Conservation (phyloP, 345 rosid species). For the Salix suchowensis region DNA sequence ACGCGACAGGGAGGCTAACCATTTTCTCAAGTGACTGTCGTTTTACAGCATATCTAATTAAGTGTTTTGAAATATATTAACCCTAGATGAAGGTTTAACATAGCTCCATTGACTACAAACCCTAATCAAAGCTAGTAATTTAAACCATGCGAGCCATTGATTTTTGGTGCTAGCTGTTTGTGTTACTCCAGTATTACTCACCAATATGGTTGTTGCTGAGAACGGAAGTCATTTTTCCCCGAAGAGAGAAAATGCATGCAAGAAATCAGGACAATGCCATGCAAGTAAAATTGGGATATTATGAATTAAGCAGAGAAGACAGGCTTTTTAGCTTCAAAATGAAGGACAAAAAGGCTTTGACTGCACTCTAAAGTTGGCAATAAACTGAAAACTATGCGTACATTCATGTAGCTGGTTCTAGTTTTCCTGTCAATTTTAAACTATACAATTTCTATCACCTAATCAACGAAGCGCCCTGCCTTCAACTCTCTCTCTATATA, state of each 20-base stretch:
- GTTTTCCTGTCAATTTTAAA: neutral
- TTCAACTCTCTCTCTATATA: slow-evolving; percentile 22
- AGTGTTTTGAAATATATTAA: neutral
- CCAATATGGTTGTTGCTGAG: neutral
- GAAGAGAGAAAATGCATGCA: neutral
- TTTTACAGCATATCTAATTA: neutral
- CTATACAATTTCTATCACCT: neutral
- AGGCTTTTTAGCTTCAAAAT: neutral
- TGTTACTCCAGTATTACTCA: neutral
- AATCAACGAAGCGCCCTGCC: slow-evolving; percentile 22
- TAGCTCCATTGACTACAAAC: too few species aligned
- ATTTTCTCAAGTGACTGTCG: neutral
- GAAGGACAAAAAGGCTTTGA: slow-evolving; percentile 51
- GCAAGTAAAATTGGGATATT: neutral
- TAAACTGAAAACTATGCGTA: slow-evolving; percentile 25
- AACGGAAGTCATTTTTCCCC: neutral
- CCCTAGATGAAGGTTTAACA: too few species aligned
- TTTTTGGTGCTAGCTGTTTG: too few species aligned
- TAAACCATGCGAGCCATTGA: too few species aligned
- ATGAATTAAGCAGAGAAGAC: neutral
- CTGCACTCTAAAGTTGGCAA: slow-evolving; percentile 66
- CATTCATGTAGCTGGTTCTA: neutral
- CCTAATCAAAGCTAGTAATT: too few species aligned
- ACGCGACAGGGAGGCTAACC: neutral
- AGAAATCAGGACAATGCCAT: neutral